Conservation (phyloP, 495 filamentous ascomycete species). For the Penicillium cosmopolitanum region DNA sequence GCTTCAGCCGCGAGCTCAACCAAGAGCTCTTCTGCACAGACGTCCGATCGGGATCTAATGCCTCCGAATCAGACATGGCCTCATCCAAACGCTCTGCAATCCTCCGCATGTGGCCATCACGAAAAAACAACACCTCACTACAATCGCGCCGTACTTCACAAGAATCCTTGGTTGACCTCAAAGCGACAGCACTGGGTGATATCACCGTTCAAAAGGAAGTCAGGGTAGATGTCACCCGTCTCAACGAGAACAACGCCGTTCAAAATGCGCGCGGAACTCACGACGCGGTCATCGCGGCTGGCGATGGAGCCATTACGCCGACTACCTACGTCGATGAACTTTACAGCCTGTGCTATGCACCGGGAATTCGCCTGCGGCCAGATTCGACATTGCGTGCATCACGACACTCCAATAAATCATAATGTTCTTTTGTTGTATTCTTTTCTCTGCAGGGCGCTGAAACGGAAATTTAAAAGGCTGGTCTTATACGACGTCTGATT, state of each 20-base stretch:
- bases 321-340: conserved; percentile 48
- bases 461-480: neutral
- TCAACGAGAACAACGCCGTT: conserved; percentile 31
- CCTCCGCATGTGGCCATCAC: conserved; percentile 37
- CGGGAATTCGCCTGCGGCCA: conserved; percentile 37
- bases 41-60: conserved; percentile 29
- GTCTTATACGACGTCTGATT: neutral
- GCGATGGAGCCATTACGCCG: conserved; percentile 28
- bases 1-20: conserved; percentile 50
- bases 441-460: neutral
- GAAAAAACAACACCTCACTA: conserved; percentile 17
- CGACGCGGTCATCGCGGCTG: conserved; percentile 38
- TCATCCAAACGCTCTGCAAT: conserved; percentile 33
- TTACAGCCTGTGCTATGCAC: conserved; percentile 46
- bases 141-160: conserved; percentile 25
- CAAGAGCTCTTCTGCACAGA: conserved; percentile 38
- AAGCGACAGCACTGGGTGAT: conserved; percentile 39
- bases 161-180: conserved; percentile 33
- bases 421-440: neutral
- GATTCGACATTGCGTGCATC: conserved; percentile 23
- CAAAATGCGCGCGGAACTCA: conserved; percentile 27
- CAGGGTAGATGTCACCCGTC: conserved; percentile 50
- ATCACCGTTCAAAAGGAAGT: conserved; percentile 60
- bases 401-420: conserved; percentile 9
- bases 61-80: conserved; percentile 30